phyloP scores from a whole-genome alignment of 345 rosid genomes.

The Mangifera indica region DNA sequence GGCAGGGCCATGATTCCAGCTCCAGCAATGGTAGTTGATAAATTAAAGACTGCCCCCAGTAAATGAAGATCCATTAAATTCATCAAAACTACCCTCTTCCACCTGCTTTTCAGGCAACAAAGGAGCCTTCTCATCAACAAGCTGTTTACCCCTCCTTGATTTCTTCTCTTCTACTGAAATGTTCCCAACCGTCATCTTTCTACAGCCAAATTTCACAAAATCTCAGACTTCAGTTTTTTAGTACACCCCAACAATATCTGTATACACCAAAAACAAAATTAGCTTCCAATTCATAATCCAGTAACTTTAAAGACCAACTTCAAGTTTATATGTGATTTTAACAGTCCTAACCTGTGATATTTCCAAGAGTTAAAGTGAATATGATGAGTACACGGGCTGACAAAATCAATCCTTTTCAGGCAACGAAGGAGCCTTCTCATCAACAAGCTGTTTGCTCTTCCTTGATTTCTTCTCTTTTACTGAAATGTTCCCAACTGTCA shows the following conservation, averaged over 20 bases:
- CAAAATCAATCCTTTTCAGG: too few relatives aligned
- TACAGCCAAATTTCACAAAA: slow-evolving; percentile 17
- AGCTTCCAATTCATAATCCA: too few relatives aligned
- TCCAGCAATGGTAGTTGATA: slow-evolving; percentile 83
- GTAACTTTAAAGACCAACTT: too few relatives aligned
- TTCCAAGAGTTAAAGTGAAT: too few relatives aligned
- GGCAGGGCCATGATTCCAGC: slow-evolving; percentile 99
- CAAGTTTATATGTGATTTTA: too few relatives aligned
- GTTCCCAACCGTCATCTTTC: slow-evolving; percentile 53
- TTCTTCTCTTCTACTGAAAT: slow-evolving; percentile 44
- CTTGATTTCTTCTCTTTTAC: slow-evolving; percentile 53
- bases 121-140: slow-evolving; percentile 51
- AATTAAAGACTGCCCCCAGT: slow-evolving; percentile 82
- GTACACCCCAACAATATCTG: not conserved
- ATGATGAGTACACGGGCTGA: too few relatives aligned
- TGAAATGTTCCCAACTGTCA: slow-evolving; percentile 46
- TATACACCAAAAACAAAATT: not conserved
- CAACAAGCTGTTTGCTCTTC: slow-evolving; percentile 34
- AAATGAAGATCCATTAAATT: slow-evolving; percentile 86
- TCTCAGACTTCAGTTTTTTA: slow-evolving; percentile 1
- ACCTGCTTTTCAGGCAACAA: slow-evolving; percentile 49
- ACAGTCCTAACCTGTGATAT: too few relatives aligned
- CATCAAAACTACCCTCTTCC: slow-evolving; percentile 50
- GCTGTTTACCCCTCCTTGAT: slow-evolving; percentile 37
- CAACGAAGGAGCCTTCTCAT: slow-evolving; percentile 57